Conservation (phyloP, 306 rosid species). For the Neltuma alba region DNA sequence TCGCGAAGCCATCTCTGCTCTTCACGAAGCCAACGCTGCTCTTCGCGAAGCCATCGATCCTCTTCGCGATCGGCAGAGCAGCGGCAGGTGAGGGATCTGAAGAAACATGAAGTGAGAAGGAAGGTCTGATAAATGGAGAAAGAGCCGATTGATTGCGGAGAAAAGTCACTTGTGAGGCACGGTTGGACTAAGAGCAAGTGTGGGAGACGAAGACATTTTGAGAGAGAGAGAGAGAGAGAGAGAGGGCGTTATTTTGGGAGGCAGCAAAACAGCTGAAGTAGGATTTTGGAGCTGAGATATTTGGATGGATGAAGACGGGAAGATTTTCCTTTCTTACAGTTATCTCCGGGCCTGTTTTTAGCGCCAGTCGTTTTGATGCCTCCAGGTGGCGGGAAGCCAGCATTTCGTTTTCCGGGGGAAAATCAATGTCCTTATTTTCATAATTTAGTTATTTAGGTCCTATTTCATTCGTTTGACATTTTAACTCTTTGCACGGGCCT, state of each 20-base stretch:
- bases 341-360: background rate
- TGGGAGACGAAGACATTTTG: conserved; percentile 27
- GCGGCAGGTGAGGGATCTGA: conserved; percentile 40
- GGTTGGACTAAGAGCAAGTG: conserved; percentile 33
- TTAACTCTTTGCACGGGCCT: no score
- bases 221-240: conserved; percentile 22
- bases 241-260: background rate
- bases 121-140: conserved; percentile 17
- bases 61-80: conserved; percentile 57
- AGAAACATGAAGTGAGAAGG: conserved; percentile 38
- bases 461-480: no score
- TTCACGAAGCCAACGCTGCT: conserved; percentile 84
- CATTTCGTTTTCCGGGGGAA: background rate
- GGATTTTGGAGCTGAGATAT: background rate
- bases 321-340: background rate
- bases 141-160: background rate
- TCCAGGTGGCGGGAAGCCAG: conserved; percentile 29
- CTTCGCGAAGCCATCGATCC: conserved; percentile 77
- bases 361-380: conserved; percentile 12
- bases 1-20: conserved; percentile 80
- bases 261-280: background rate
- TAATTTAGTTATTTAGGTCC: no score
- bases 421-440: no score
- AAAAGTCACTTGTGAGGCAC: background rate
- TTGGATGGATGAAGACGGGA: background rate